Percentiles rank a stretch among this genome's conserved stretches.
phyloP scores from a whole-genome alignment of 2,329 filamentous ascomycete genomes.

The Ophiostoma angusticollis region DNA sequence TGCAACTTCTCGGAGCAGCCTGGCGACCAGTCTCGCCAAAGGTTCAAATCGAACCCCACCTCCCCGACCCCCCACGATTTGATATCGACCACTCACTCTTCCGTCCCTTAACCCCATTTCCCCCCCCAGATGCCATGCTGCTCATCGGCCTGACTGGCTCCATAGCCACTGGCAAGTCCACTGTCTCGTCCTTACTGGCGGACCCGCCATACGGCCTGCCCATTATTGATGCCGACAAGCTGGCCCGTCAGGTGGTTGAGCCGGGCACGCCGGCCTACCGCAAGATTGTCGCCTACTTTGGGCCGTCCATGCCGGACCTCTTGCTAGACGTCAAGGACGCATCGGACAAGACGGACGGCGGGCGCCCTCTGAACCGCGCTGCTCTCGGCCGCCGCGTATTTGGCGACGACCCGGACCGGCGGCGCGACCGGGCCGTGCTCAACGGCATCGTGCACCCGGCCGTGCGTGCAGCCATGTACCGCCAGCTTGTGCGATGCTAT shows the following conservation, averaged over 20 bases:
- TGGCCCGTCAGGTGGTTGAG: slow-evolving; percentile 88
- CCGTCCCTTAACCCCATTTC: no score
- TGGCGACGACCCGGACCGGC: slow-evolving; percentile 57
- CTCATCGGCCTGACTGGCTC: slow-evolving; percentile 93
- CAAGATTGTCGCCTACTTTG: slow-evolving; percentile 72
- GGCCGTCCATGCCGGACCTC: slow-evolving; percentile 71
- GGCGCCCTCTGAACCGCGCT: slow-evolving; percentile 69
- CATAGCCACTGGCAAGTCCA: slow-evolving; percentile 97
- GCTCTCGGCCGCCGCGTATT: slow-evolving; percentile 80
- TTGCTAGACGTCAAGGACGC: slow-evolving; percentile 39
- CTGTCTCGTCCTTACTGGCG: slow-evolving; percentile 73
- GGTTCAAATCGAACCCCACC: no score
- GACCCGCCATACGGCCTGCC: slow-evolving; percentile 73
- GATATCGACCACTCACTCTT: no score
- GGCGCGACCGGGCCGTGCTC: slow-evolving; percentile 60
- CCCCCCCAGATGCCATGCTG: no score
- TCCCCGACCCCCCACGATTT: no score
- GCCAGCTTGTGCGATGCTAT: slow-evolving; percentile 59
- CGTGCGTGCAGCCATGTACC: slow-evolving; percentile 72
- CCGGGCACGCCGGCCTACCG: slow-evolving; percentile 77
- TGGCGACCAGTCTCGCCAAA: no score
- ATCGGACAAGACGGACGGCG: slow-evolving; percentile 35
- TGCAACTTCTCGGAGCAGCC: no score
- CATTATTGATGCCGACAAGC: slow-evolving; percentile 83
- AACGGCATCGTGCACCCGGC: slow-evolving; percentile 91